Conservation (phyloP, 1,284 basidiomycete genomes). For the Bjerkandera adusta region DNA sequence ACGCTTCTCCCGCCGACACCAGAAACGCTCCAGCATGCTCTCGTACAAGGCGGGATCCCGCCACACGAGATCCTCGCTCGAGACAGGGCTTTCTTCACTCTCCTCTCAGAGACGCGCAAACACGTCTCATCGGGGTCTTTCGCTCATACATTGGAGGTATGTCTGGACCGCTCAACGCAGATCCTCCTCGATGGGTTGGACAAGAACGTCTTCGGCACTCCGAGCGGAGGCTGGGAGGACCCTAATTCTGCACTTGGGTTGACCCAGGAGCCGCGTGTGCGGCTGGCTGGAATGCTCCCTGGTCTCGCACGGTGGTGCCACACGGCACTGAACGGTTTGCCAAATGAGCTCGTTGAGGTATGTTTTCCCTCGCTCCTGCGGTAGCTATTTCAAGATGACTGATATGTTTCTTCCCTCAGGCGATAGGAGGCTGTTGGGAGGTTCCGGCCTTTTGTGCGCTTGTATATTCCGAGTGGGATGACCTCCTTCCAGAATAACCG, state of each 20-base stretch:
- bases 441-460: conserved; percentile 33
- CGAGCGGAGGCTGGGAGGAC: conserved; percentile 17
- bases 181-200: conserved; percentile 53
- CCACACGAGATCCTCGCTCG: conserved; percentile 24
- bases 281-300: conserved; percentile 74
- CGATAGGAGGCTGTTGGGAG: conserved; percentile 30
- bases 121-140: conserved; percentile 73
- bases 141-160: conserved; percentile 59
- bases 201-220: conserved; percentile 48
- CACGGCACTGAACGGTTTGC: conserved; percentile 65
- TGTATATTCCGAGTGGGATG: conserved; percentile 36
- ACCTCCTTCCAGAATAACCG: conserved; percentile 31
- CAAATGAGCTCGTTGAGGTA: conserved; percentile 85
- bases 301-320: conserved; percentile 77
- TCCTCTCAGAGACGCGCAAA: conserved; percentile 69
- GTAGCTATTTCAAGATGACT: conserved; percentile 7
- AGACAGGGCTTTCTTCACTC: conserved; percentile 54
- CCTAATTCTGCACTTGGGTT: conserved; percentile 11
- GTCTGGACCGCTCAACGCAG: conserved; percentile 66
- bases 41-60: conserved; percentile 59
- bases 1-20: conserved; percentile 71
- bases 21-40: conserved; percentile 65
- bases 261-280: conserved; percentile 25
- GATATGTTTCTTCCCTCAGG: conserved; percentile 21
- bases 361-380: conserved; percentile 31